Evolutionary conservation across 2,329 filamentous ascomycete genomes (phyloP).

Genomic region (Coniella vitis): DNA sequence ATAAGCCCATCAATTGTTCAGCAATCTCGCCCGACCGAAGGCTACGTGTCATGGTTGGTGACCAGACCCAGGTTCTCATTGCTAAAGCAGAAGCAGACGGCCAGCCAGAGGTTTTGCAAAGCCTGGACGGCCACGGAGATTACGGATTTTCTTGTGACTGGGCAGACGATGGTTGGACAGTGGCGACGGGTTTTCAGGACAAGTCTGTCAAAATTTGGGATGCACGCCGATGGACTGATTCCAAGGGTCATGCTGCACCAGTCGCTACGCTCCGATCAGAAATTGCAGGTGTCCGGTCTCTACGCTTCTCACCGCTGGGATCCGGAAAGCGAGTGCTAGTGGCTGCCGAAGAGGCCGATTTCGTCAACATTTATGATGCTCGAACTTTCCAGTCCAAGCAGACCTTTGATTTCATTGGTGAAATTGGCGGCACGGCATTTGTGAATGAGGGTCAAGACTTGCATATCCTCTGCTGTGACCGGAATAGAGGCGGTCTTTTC

Average conservation of each 20-base stretch:
- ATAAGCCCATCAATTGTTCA: constrained; percentile 64
- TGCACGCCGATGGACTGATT: constrained; percentile 58
- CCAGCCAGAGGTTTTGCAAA: constrained; percentile 39
- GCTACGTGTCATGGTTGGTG: constrained; percentile 67
- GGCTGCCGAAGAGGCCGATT: constrained; percentile 70
- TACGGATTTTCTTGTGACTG: constrained; percentile 73
- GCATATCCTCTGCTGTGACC: constrained; percentile 62
- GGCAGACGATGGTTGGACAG: constrained; percentile 68
- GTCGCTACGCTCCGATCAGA: constrained; percentile 53
- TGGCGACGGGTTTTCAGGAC: constrained; percentile 74
- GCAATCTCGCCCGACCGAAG: constrained; percentile 65
- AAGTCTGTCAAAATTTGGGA: constrained; percentile 70
- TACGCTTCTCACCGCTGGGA: constrained; percentile 67
- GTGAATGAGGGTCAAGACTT: constrained; percentile 61
- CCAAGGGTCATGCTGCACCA: constrained; percentile 39
- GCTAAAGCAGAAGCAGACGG: constrained; percentile 60
- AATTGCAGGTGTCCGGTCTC: constrained; percentile 61
- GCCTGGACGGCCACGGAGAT: constrained; percentile 58
- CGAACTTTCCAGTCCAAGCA: constrained; percentile 59
- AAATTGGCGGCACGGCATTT: constrained; percentile 63
- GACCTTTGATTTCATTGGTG: constrained; percentile 67
- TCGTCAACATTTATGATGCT: constrained; percentile 64
- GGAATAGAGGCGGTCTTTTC: constrained; percentile 58
- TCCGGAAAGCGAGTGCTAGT: constrained; percentile 61
- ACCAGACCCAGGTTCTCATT: constrained; percentile 58